Base-by-base conservation (phyloP, 2,329 filamentous ascomycete genomes). In the Botryosphaeria dothidea region DNA sequence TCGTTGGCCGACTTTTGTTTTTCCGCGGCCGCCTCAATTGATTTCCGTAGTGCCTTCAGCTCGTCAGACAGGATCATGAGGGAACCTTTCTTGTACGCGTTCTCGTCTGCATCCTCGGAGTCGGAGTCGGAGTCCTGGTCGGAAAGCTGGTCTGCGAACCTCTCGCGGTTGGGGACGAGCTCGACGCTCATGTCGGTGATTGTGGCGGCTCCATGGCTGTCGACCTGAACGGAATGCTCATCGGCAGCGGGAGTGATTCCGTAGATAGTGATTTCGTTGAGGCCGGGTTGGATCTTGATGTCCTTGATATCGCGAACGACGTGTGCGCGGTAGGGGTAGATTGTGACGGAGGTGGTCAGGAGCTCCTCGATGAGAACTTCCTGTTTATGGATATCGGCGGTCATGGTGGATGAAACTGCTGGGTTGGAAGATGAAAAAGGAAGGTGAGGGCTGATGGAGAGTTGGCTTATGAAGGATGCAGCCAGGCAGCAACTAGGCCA, bases 181-280 rank as follows among this genome's bases (percentile, higher is more conserved):
- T 88, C 83, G 45, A 89, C 82, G 9, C 84, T 82, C 67, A 90
- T 88, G 70, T 91, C 87, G 11, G 83, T 85, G 69, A 89, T 86
- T 58, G 83, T 83, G 8, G 85, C 86, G 0, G 81, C 61, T n/a
- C 85, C 85, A 60, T 81, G 82, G 51, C 86, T 85, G 69, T 88
- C 85, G 36, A 89, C 81, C 68, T 86, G 86, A 75, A 89, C 84
- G 9, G 84, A 86, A 68, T 85, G 79, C 70, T 84, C 79, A 69
- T 87, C 82, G 8, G 83, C 79, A 1, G 79, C 82, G 2, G 84
- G 82, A 8, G 85, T 81, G 41, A 88, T 74, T 4, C 85, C 86
- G 49, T 83, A 73, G 56, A 88, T 82, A 15, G 81, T 82, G 64
- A 89, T 82, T 68, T 87, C 81, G 68, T 87, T 88, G 8, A 78